A percentile compares a stretch with the other conserved stretches of the same genome.
phyloP scores from a whole-genome alignment of 768 basidiomycete genomes.

The Rhodocollybia butyracea region DNA sequence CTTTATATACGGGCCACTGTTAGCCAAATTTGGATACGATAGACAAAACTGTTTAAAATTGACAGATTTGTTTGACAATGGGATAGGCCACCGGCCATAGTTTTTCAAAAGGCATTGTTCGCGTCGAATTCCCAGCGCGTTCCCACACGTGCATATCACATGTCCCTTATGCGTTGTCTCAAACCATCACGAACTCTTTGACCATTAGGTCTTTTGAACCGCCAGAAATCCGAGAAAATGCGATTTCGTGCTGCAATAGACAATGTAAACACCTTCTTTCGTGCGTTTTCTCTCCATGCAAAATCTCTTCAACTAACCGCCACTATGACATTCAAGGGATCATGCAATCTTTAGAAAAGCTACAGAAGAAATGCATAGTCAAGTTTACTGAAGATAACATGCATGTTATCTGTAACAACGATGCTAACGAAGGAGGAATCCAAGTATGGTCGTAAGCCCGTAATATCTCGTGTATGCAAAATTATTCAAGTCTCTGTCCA shows the following conservation, averaged over 20 bases:
- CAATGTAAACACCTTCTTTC: conserved; percentile 54
- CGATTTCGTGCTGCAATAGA: conserved; percentile 61
- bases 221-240: no score
- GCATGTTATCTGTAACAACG: conserved; percentile 81
- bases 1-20: no score
- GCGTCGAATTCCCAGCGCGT: no score
- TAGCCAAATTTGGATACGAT: no score
- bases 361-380: conserved; percentile 82
- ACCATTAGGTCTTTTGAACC: no score
- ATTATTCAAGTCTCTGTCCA: not conserved
- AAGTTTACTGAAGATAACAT: conserved; percentile 72
- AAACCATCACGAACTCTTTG: no score
- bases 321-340: conserved; percentile 45
- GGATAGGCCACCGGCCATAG: no score
- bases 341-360: conserved; percentile 77
- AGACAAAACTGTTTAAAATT: no score
- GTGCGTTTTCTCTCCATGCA: conserved; percentile 25
- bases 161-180: no score
- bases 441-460: conserved; percentile 70
- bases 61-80: no score
- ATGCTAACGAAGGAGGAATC: conserved; percentile 77
- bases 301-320: conserved; percentile 4
- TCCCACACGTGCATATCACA: no score
- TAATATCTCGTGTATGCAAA: not conserved
- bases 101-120: no score